A percentile compares a stretch with the other conserved stretches of the same genome.
phyloP scores from a whole-genome alignment of 2,329 filamentous ascomycete genomes.

The Botrytis squamosa region DNA sequence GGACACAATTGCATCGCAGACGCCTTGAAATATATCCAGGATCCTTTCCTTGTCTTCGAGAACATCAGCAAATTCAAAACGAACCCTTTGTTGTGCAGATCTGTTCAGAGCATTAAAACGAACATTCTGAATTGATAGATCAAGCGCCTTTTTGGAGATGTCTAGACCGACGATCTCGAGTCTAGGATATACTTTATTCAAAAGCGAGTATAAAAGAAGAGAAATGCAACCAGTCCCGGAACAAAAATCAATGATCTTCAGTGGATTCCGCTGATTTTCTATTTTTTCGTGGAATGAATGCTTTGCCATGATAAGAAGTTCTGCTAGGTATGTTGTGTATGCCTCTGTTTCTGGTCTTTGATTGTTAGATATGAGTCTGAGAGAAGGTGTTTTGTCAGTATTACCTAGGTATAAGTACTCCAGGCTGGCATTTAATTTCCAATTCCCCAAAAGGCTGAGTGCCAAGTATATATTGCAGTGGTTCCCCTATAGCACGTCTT shows the following conservation, averaged over 20 bases:
- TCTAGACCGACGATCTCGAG: conserved; percentile 72
- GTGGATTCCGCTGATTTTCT: conserved; percentile 12
- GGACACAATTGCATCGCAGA: conserved; percentile 63
- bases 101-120: conserved; percentile 46
- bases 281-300: background rate
- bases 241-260: conserved; percentile 80
- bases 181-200: conserved; percentile 43
- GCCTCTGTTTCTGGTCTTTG: conserved; percentile 66
- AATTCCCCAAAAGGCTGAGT: conserved; percentile 84
- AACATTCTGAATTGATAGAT: conserved; percentile 65
- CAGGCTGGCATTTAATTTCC: conserved; percentile 71
- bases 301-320: conserved; percentile 13
- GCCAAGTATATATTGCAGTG: conserved; percentile 86
- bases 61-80: conserved; percentile 9
- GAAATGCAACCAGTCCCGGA: conserved; percentile 90
- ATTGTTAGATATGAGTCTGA: conserved; percentile 12
- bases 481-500: conserved; percentile 60
- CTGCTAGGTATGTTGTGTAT: conserved; percentile 57
- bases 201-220: conserved; percentile 67
- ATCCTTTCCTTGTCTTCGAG: background rate
- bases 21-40: background rate
- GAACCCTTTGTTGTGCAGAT: background rate
- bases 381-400: conserved; percentile 21
- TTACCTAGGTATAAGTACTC: conserved; percentile 81
- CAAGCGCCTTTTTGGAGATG: conserved; percentile 63